Conservation (phyloP, 2,329 filamentous ascomycete species). For the Paecilomyces variotii region DNA sequence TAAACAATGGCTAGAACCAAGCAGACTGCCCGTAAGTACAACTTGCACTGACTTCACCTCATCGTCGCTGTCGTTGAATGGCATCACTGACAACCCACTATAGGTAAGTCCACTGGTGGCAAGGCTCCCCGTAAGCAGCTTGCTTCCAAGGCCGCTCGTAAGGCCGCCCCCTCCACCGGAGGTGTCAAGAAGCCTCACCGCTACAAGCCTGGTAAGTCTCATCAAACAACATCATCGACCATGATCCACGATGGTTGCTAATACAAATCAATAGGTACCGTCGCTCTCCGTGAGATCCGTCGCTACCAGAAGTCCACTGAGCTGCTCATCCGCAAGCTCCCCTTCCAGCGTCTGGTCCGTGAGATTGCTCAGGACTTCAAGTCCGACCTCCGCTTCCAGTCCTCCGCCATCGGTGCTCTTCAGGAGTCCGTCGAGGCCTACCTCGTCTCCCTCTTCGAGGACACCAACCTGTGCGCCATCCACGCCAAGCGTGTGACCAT, state of each 20-base stretch:
- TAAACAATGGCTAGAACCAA: conserved; percentile 44
- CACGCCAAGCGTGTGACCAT: conserved; percentile 99
- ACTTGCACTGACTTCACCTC: conserved; percentile 11
- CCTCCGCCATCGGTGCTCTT: conserved; percentile 90
- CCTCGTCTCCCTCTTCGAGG: conserved; percentile 95
- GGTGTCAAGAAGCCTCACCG: conserved; percentile 95
- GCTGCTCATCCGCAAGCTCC: conserved; percentile 91
- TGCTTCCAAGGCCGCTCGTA: conserved; percentile 97
- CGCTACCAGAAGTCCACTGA: conserved; percentile 97
- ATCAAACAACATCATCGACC: conserved; percentile 5
- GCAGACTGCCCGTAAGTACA: conserved; percentile 45
- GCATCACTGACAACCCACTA: conserved; percentile 21
- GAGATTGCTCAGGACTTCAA: conserved; percentile 97
- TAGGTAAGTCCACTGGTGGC: conserved; percentile 67
- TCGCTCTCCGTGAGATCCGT: conserved; percentile 97
- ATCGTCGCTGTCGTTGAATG: conserved; percentile 11
- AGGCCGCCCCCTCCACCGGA: conserved; percentile 93
- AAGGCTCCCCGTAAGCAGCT: conserved; percentile 87
- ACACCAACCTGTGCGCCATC: conserved; percentile 97
- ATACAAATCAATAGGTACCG: conserved; percentile 52
- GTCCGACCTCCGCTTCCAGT: conserved; percentile 95
- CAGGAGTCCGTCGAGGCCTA: conserved; percentile 99
- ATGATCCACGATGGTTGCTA: conserved; percentile 7
- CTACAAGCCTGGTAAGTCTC: conserved; percentile 64
- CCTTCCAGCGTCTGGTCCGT: conserved; percentile 94